Evolutionary conservation across 169 alveolate species (phyloP).

Genomic region (Cryptosporidium parvum): DNA sequence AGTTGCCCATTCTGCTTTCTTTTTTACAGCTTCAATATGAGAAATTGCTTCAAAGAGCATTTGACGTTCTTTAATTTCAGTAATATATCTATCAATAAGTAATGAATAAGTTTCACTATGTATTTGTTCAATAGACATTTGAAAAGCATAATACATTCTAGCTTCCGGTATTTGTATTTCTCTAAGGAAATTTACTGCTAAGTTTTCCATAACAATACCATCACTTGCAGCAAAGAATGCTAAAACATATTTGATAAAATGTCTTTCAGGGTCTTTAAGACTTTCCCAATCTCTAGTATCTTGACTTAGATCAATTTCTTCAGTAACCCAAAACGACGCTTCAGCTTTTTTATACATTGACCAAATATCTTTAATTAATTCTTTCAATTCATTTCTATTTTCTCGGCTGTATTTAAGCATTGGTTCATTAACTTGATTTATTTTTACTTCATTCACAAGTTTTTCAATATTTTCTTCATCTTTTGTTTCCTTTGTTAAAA

Average conservation of each 20-base stretch:
- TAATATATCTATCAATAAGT: constrained; percentile 88
- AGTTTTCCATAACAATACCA: constrained; percentile 98
- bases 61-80: constrained; percentile 92
- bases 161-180: constrained; percentile 98
- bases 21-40: constrained; percentile 92
- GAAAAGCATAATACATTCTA: constrained; percentile 97
- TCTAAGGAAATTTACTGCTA: constrained; percentile 93
- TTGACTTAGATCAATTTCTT: constrained; percentile 96
- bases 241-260: constrained; percentile 94
- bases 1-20: constrained; percentile 98
- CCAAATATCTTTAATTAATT: constrained; percentile 88
- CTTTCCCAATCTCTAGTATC: constrained; percentile 96
- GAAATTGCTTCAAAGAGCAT: constrained; percentile 94
- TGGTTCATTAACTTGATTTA: constrained; percentile 27
- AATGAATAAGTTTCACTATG: constrained; percentile 98
- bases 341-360: constrained; percentile 97
- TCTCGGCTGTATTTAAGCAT: not conserved
- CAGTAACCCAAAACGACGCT: constrained; percentile 99
- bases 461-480: constrained; percentile 15
- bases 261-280: constrained; percentile 90
- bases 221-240: constrained; percentile 99
- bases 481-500: not conserved
- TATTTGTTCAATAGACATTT: constrained; percentile 98
- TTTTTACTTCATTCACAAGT: constrained; percentile 22
- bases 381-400: constrained; percentile 3